Evolutionary conservation across 73 alveolate genomes (phyloP).

Genomic region (Tetrahymena thermophila): DNA sequence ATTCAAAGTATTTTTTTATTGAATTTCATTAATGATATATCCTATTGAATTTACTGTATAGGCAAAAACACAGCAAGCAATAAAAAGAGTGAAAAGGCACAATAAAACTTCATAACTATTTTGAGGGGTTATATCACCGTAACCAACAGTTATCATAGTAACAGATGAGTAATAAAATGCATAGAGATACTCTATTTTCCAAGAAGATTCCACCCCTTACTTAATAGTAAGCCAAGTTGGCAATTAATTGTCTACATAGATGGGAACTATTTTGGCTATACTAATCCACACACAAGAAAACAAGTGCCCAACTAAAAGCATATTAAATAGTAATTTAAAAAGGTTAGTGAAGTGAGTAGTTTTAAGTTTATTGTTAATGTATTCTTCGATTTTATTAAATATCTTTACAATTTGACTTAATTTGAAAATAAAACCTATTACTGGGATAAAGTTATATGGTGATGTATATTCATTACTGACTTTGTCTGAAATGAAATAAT

Average conservation of each 20-base stretch:
- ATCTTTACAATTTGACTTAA: neutral
- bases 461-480: neutral
- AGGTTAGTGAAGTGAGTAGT: neutral
- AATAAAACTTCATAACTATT: constrained; percentile 58
- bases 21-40: constrained; percentile 52
- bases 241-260: neutral
- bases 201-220: neutral
- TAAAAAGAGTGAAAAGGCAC: constrained; percentile 58
- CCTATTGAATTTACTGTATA: constrained; percentile 81
- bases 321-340: neutral
- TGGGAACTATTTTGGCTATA: neutral
- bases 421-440: neutral
- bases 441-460: neutral
- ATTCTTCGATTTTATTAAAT: neutral
- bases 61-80: constrained; percentile 78
- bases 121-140: constrained; percentile 78
- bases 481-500: neutral
- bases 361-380: neutral
- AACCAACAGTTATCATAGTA: constrained; percentile 90
- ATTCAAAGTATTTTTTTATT: constrained; percentile 52
- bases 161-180: constrained; percentile 85
- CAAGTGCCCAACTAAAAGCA: neutral
- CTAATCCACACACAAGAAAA: neutral
- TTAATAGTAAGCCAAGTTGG: neutral
- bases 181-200: constrained; percentile 29